phyloP scores from a whole-genome alignment of 164 flowering plant species.

The Euptelea pleiosperma region DNA sequence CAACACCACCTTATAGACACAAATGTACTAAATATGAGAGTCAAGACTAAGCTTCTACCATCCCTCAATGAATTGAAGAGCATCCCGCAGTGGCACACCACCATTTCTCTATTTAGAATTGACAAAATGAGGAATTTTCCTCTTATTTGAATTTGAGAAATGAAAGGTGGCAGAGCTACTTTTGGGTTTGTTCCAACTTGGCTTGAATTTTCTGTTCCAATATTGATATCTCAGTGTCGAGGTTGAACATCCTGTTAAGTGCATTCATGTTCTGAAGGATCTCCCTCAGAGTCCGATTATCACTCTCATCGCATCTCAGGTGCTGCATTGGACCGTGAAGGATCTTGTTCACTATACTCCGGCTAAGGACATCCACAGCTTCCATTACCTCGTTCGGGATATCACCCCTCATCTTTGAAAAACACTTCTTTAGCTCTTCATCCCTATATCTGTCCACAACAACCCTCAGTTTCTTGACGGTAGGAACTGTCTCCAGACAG shows the following conservation, averaged over 20 bases:
- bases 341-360: slow-evolving; percentile 92
- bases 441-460: slow-evolving; percentile 78
- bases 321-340: slow-evolving; percentile 98
- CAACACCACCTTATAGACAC: background rate
- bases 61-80: slow-evolving; percentile 16
- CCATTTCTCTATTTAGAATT: slow-evolving; percentile 5
- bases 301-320: slow-evolving; percentile 89
- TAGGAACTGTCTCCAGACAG: slow-evolving; percentile 93
- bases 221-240: slow-evolving; percentile 71
- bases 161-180: slow-evolving; percentile 26
- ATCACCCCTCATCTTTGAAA: slow-evolving; percentile 81
- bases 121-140: slow-evolving; percentile 25
- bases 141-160: slow-evolving; percentile 27
- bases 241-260: slow-evolving; percentile 85
- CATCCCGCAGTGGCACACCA: slow-evolving; percentile 11
- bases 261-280: slow-evolving; percentile 97
- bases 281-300: slow-evolving; percentile 71
- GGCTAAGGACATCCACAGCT: slow-evolving; percentile 85
- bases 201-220: slow-evolving; percentile 85
- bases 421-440: slow-evolving; percentile 83
- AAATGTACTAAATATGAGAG: slow-evolving; percentile 5
- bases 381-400: slow-evolving; percentile 60
- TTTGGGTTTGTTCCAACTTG: slow-evolving; percentile 69
- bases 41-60: slow-evolving; percentile 11
- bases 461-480: slow-evolving; percentile 85